Base-by-base conservation (phyloP, 495 filamentous ascomycete genomes). In the Bacidia gigantensis region DNA sequence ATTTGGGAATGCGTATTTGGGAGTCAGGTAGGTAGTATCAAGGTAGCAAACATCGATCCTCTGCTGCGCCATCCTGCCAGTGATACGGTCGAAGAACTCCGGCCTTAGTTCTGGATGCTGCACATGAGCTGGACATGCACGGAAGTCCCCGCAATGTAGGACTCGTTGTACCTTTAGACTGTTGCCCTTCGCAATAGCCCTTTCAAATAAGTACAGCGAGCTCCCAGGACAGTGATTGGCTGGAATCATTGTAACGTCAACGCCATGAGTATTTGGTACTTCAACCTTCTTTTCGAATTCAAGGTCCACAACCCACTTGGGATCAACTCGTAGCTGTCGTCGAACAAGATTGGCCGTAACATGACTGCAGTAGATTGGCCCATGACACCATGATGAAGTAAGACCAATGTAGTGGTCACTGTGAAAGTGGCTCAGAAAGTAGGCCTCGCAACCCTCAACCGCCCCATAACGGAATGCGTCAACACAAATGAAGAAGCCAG, bases 341-440 rank as follows among this genome's bases (percentile, higher is more conserved):
- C 84, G 79, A 2, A 99, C 88, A 2, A 99, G 75, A 56, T 93
- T 94, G 0, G 72, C 92, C 0, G 92, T 99, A 7, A 92, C 84
- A 53, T 80, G 82, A 58, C 89, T 95, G 69, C 93, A 97, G 59
- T 93, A 99, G 35, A 99, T 97, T 1, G 88, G 90, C 0, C 92
- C 92, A 62, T 97, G 90, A 49, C 73, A 77, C 92, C 92, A 99
- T 43, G 74, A 85, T 10, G 82, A 79, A 21, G 84, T 89, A 2
- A 99, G 72, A 1, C 92, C 92, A 26, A 95, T 78, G 63, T 99
- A 99, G 60, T 99, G 92, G 62, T 99, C 92, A 55, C 86, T 93
- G 66, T 99, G 92, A 57, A 96, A 99, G 62, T 99, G 92, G 57
- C 87, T 95, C 23, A 99, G 76, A 60, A 99, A 99, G 64, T 99